Evolutionary conservation across 768 basidiomycete species (phyloP).

Genomic region (Termitomyces bulborhizus): DNA sequence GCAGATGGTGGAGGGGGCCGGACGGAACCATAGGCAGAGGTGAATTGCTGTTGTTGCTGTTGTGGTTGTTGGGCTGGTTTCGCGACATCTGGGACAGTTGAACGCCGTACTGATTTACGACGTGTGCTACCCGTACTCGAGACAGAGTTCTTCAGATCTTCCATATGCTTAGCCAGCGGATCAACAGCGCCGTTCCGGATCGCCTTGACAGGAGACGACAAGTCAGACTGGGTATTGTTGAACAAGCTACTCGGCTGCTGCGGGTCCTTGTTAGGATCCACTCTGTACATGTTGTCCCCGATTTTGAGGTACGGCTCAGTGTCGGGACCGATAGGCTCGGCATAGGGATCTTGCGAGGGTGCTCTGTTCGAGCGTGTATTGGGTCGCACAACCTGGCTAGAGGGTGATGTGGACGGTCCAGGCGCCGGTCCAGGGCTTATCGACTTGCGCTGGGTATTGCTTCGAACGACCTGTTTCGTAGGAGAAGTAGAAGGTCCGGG

Average conservation of each 20-base stretch:
- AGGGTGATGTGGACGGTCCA: slow-evolving; percentile 16
- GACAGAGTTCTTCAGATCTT: slow-evolving; percentile 45
- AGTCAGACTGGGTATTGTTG: slow-evolving; percentile 12
- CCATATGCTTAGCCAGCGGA: slow-evolving; percentile 62
- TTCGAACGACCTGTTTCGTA: slow-evolving; percentile 5
- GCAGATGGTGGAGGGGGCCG: slow-evolving; percentile 29
- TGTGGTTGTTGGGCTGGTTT: slow-evolving; percentile 18
- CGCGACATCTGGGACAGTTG: background rate
- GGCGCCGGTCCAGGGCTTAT: slow-evolving; percentile 16
- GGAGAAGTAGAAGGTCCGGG: slow-evolving; percentile 14
- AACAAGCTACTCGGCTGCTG: slow-evolving; percentile 32
- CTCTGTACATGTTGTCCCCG: slow-evolving; percentile 60
- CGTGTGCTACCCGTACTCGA: slow-evolving; percentile 42
- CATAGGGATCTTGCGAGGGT: slow-evolving; percentile 41
- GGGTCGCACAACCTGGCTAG: slow-evolving; percentile 12
- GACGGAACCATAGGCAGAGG: slow-evolving; percentile 18
- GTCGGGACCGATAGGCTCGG: slow-evolving; percentile 58
- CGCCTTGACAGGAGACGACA: slow-evolving; percentile 23
- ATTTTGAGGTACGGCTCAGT: slow-evolving; percentile 67
- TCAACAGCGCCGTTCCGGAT: slow-evolving; percentile 35
- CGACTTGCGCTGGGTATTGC: slow-evolving; percentile 18
- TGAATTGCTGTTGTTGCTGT: slow-evolving; percentile 16
- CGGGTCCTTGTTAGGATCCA: slow-evolving; percentile 62
- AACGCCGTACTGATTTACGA: slow-evolving; percentile 35
- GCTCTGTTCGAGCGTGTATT: slow-evolving; percentile 14